These are phyloP conservation scores for Gnaphalium uliginosum DNA, from an alignment of 129 eudicot species.

Conservation along the genomic window DNA sequence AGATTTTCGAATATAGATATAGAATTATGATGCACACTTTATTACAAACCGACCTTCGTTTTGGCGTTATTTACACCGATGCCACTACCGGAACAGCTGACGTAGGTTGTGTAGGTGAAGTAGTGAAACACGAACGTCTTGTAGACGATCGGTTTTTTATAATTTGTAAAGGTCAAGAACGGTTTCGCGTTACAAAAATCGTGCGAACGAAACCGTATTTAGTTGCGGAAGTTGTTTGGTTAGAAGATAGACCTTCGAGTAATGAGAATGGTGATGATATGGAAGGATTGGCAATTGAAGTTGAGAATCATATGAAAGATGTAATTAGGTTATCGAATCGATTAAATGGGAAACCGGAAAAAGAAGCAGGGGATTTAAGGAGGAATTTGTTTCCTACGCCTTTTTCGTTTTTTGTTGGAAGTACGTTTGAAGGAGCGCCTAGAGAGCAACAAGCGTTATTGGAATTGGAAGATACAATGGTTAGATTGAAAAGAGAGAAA, in stretches of 20 bases:
- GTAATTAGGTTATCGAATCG: slow-evolving; percentile 16
- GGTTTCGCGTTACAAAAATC: slow-evolving; percentile 1
- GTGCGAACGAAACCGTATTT: slow-evolving; percentile 8
- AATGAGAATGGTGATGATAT: slow-evolving; percentile 1
- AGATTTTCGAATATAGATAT: slow-evolving; percentile 7
- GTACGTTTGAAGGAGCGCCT: slow-evolving; percentile 12
- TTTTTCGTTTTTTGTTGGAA: slow-evolving; percentile 16
- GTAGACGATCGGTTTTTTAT: slow-evolving; percentile 14
- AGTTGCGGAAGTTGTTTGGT: slow-evolving; percentile 16
- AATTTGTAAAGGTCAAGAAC: slow-evolving; percentile 15
- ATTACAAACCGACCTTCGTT: slow-evolving; percentile 3
- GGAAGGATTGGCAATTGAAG: slow-evolving; percentile 12
- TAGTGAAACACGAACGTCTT: slow-evolving; percentile 11
- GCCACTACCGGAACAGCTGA: slow-evolving; percentile 16
- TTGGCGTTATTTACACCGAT: slow-evolving; percentile 11
- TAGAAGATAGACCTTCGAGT: slow-evolving; percentile 10
- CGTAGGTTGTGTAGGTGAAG: slow-evolving; percentile 5
- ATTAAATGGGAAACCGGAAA: slow-evolving; percentile 15
- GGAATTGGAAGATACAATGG: slow-evolving; percentile 15
- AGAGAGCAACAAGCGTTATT: slow-evolving; percentile 8
- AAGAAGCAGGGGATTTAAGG: slow-evolving; percentile 15
- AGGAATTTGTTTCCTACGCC: slow-evolving; percentile 16
- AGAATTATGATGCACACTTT: slow-evolving; percentile 13
- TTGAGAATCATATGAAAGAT: slow-evolving; percentile 17
- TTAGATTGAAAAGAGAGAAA: slow-evolving; percentile 20